Percentiles rank a stretch among this genome's conserved stretches.
Evolutionary conservation across 352 stramenopile species (phyloP).

Genomic region (Globisporangium yorkense): DNA sequence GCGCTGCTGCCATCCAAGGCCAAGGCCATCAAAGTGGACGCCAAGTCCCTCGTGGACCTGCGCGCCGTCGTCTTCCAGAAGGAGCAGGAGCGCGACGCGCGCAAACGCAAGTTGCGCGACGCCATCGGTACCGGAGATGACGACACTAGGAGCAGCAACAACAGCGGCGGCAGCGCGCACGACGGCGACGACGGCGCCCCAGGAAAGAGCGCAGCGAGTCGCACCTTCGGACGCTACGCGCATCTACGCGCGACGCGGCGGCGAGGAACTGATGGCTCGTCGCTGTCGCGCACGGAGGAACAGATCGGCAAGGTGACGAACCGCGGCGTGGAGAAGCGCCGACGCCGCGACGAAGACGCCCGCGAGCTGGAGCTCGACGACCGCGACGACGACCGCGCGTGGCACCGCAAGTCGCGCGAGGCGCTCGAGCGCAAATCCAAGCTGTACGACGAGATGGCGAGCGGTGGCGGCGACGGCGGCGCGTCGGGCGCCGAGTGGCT

Average conservation of each 20-base stretch:
- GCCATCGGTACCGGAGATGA: conserved; percentile 4
- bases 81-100: conserved; percentile 65
- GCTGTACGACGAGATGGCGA: conserved; percentile 69
- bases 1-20: conserved; percentile 88
- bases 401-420: conserved; percentile 44
- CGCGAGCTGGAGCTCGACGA: conserved; percentile 35
- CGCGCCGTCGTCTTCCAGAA: conserved; percentile 82
- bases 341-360: conserved; percentile 39
- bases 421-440: conserved; percentile 67
- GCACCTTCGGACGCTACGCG: conserved; percentile 37
- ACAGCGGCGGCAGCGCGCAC: neutral
- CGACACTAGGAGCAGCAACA: conserved; percentile 2
- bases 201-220: neutral
- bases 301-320: conserved; percentile 28
- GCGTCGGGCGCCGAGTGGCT: conserved; percentile 34
- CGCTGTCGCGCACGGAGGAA: conserved; percentile 15
- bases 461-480: conserved; percentile 10
- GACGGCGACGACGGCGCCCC: conserved; percentile 1
- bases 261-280: conserved; percentile 15
- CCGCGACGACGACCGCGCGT: conserved; percentile 52
- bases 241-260: conserved; percentile 28
- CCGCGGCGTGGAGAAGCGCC: conserved; percentile 50
- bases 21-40: conserved; percentile 84
- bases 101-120: conserved; percentile 34
- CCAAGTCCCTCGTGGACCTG: conserved; percentile 79